phyloP scores from a whole-genome alignment of 345 rosid genomes.

The Dipteronia dyeriana region DNA sequence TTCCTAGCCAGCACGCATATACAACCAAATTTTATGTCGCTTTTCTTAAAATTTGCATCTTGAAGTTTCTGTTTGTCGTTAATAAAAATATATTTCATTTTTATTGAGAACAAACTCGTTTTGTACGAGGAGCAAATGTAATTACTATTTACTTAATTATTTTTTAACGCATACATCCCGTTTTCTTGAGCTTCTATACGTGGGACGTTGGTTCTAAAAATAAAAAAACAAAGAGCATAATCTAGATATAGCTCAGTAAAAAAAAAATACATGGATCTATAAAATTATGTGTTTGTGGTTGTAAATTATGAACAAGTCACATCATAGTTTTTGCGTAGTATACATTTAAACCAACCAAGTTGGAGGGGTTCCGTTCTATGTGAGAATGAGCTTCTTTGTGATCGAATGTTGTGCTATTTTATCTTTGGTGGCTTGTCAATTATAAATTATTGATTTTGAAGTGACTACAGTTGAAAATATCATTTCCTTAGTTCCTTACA shows the following conservation, averaged over 20 bases:
- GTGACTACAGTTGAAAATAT: neutral
- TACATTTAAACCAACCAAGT: conserved; percentile 1
- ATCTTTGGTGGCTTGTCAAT: neutral
- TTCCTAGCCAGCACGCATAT: too few relatives aligned
- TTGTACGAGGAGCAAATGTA: too few relatives aligned
- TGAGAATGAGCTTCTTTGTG: neutral
- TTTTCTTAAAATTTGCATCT: too few relatives aligned
- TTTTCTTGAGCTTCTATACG: too few relatives aligned
- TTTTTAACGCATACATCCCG: too few relatives aligned
- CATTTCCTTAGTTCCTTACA: too few relatives aligned
- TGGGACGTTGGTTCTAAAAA: too few relatives aligned
- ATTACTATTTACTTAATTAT: too few relatives aligned
- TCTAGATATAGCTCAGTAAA: neutral
- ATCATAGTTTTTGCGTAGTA: conserved; percentile 1
- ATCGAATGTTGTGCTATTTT: neutral
- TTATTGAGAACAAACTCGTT: too few relatives aligned
- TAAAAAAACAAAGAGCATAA: neutral
- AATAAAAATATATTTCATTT: too few relatives aligned
- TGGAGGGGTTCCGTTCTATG: neutral
- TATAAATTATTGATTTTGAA: neutral
- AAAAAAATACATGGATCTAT: neutral
- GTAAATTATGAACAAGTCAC: neutral
- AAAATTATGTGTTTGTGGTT: conserved; percentile 6
- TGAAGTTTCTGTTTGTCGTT: too few relatives aligned
- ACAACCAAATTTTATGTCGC: too few relatives aligned